A percentile compares a stretch with the other conserved stretches of the same genome.
These are phyloP conservation scores for Chalciporus piperatus DNA, from an alignment of 768 basidiomycete species.

Conservation along the genomic window DNA sequence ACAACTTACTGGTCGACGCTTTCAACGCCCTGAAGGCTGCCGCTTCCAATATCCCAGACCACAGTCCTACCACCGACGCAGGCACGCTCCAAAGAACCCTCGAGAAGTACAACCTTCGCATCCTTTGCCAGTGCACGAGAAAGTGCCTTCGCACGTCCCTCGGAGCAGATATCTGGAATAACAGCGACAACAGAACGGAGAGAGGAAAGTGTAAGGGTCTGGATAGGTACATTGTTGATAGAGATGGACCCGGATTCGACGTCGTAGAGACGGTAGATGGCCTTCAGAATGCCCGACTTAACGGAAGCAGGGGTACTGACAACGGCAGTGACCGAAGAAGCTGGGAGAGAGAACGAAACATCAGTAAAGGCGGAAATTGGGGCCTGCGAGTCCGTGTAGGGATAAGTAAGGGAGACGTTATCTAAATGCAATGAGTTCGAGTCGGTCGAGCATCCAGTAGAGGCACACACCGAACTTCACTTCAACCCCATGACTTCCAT, in stretches of 20 bases:
- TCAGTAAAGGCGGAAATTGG: constrained; percentile 59
- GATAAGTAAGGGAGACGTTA: constrained; percentile 83
- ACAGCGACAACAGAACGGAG: constrained; percentile 82
- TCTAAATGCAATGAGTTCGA: constrained; percentile 39
- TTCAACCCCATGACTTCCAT: constrained; percentile 69
- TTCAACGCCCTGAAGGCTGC: constrained; percentile 45
- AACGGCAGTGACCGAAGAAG: constrained; percentile 83
- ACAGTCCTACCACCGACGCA: constrained; percentile 20
- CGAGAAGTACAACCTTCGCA: constrained; percentile 25
- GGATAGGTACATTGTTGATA: constrained; percentile 86
- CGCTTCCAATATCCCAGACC: constrained; percentile 26
- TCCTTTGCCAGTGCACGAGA: constrained; percentile 25
- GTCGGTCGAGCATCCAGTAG: background rate
- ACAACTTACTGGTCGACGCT: constrained; percentile 55
- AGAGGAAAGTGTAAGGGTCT: constrained; percentile 79
- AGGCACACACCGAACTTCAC: constrained; percentile 77
- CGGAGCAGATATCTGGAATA: constrained; percentile 73
- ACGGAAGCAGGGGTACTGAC: constrained; percentile 83
- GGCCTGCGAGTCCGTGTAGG: constrained; percentile 50
- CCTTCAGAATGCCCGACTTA: constrained; percentile 81
- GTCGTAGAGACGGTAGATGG: constrained; percentile 93
- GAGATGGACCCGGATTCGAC: constrained; percentile 74
- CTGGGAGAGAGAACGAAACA: constrained; percentile 86
- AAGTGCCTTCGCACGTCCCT: constrained; percentile 21
- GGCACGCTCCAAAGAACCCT: constrained; percentile 22